Conservation (phyloP, 495 filamentous ascomycete genomes). For the Echria macrotheca region DNA sequence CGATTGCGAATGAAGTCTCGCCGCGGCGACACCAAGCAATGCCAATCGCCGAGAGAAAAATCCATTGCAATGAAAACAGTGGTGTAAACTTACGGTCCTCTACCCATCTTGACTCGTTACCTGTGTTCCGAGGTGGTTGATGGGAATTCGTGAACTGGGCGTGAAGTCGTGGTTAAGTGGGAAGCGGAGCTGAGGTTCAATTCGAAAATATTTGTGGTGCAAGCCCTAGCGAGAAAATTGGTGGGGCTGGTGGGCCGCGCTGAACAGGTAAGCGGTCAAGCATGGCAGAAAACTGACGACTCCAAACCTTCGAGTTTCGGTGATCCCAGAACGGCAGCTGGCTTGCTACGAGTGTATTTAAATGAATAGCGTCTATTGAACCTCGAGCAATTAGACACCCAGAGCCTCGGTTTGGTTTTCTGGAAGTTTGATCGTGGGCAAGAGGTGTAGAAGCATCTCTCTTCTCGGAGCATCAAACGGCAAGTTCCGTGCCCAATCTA, state of each 20-base stretch:
- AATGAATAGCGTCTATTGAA: no score
- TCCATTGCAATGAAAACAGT: neutral
- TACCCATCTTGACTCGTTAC: conserved; percentile 39
- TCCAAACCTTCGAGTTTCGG: no score
- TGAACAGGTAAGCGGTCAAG: neutral
- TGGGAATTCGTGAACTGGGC: conserved; percentile 21
- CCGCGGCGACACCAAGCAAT: neutral
- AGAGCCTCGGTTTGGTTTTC: no score
- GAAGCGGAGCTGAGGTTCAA: conserved; percentile 10
- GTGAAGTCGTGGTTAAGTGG: conserved; percentile 12
- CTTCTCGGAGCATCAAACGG: no score
- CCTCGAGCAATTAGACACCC: no score
- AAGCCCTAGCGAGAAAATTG: conserved; percentile 28
- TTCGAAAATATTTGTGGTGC: conserved; percentile 27
- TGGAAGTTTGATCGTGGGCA: no score
- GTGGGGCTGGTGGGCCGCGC: conserved; percentile 9
- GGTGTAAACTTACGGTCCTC: conserved; percentile 44
- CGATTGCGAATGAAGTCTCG: neutral
- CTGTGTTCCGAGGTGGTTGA: conserved; percentile 30
- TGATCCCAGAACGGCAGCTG: neutral
- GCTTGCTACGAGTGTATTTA: no score
- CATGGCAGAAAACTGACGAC: conserved; percentile 2
- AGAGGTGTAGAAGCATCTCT: no score
- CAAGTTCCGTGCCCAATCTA: no score
- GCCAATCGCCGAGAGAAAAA: neutral